Evolutionary conservation across 495 filamentous ascomycete genomes (phyloP).

Genomic region (Ramalina intermedia): DNA sequence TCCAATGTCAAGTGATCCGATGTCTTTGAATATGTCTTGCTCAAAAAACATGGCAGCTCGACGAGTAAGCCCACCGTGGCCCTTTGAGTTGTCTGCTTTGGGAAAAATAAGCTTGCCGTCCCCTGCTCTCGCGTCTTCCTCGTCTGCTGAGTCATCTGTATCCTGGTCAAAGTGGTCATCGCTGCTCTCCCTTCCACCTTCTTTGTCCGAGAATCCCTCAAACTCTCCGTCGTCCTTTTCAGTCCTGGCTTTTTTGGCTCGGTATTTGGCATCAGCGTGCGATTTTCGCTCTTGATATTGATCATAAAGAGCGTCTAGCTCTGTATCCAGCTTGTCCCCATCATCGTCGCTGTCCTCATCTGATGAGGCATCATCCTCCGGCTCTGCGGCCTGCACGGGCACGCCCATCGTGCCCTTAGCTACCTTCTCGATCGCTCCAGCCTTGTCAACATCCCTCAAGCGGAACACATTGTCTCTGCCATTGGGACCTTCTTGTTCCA

Average conservation of each 20-base stretch:
- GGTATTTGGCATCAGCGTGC: slow-evolving; percentile 67
- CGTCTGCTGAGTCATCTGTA: slow-evolving; percentile 39
- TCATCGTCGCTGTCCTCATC: slow-evolving; percentile 63
- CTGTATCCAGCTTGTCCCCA: slow-evolving; percentile 62
- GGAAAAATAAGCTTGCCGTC: slow-evolving; percentile 27
- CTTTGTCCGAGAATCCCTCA: slow-evolving; percentile 70
- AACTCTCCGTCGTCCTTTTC: slow-evolving; percentile 78
- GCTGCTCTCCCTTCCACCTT: slow-evolving; percentile 27
- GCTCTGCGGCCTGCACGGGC: slow-evolving; percentile 26
- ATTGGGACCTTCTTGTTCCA: slow-evolving; percentile 68
- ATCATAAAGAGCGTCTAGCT: slow-evolving; percentile 77
- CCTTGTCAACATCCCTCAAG: slow-evolving; percentile 63
- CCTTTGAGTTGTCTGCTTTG: slow-evolving; percentile 18
- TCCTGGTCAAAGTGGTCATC: slow-evolving; percentile 39
- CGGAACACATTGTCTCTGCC: slow-evolving; percentile 73
- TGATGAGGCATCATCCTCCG: slow-evolving; percentile 33
- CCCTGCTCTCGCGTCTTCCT: slow-evolving; percentile 28
- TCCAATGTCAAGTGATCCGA: slow-evolving; percentile 45
- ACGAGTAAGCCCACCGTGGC: slow-evolving; percentile 51
- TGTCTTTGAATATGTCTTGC: slow-evolving; percentile 83
- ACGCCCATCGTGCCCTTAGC: slow-evolving; percentile 63
- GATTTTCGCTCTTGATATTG: slow-evolving; percentile 69
- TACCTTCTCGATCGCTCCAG: slow-evolving; percentile 52
- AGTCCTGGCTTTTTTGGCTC: slow-evolving; percentile 74
- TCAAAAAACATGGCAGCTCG: slow-evolving; percentile 80